These are phyloP conservation scores for Lyophyllum decastes DNA, from an alignment of 768 basidiomycete species.

Conservation along the genomic window DNA sequence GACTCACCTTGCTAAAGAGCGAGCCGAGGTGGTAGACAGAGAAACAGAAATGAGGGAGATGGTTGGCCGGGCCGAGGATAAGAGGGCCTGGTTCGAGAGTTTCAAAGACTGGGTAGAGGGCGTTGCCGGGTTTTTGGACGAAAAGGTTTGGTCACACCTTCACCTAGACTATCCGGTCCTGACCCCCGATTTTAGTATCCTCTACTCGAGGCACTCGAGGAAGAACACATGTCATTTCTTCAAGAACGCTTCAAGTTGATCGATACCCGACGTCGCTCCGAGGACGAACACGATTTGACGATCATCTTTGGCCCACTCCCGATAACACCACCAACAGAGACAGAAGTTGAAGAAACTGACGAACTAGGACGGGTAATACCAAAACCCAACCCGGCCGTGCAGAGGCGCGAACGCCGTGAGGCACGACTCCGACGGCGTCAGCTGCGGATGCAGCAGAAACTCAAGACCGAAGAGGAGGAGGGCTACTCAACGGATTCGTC, in stretches of 20 bases:
- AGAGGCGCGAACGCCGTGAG: slow-evolving; percentile 55
- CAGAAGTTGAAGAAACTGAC: slow-evolving; percentile 49
- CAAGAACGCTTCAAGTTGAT: slow-evolving; percentile 76
- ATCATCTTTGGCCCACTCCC: slow-evolving; percentile 62
- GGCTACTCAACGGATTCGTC: slow-evolving; percentile 88
- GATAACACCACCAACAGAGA: slow-evolving; percentile 21
- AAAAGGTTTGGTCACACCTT: slow-evolving; percentile 53
- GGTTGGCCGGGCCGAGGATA: slow-evolving; percentile 73
- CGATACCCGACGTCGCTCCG: slow-evolving; percentile 61
- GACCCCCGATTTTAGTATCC: slow-evolving; percentile 51
- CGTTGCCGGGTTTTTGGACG: slow-evolving; percentile 83
- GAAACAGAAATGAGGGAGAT: slow-evolving; percentile 76
- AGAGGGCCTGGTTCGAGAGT: slow-evolving; percentile 78
- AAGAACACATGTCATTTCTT: slow-evolving; percentile 71
- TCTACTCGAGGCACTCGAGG: slow-evolving; percentile 73
- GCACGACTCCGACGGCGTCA: slow-evolving; percentile 61
- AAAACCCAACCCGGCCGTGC: slow-evolving; percentile 42
- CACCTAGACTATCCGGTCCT: background rate
- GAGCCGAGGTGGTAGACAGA: slow-evolving; percentile 60
- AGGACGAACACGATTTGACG: slow-evolving; percentile 81
- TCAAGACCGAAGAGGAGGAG: slow-evolving; percentile 53
- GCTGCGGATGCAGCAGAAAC: slow-evolving; percentile 34
- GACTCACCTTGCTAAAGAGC: slow-evolving; percentile 59
- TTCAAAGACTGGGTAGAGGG: slow-evolving; percentile 83
- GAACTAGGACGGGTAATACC: slow-evolving; percentile 60